Conservation (phyloP, 768 basidiomycete genomes). For the Hysterangium stoloniferum region DNA sequence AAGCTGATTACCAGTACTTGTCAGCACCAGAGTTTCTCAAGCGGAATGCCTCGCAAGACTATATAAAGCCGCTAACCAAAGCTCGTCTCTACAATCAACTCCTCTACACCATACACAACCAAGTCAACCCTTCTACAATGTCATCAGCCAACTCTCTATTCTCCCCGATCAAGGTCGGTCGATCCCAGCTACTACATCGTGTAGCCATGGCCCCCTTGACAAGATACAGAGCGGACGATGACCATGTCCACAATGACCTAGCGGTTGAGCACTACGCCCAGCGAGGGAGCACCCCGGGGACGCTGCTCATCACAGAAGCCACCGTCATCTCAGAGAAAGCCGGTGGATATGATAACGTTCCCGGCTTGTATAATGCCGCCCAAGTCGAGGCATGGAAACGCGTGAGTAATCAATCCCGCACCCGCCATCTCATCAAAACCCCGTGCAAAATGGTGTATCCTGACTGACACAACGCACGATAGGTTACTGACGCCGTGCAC, state of each 20-base stretch:
- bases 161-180: constrained; percentile 17
- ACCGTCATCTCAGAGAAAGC: constrained; percentile 24
- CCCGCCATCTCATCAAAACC: constrained; percentile 2
- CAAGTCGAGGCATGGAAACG: constrained; percentile 53
- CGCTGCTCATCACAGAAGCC: constrained; percentile 28
- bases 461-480: background rate
- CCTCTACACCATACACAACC: no score
- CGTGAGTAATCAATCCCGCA: constrained; percentile 24
- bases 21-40: no score
- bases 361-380: constrained; percentile 55
- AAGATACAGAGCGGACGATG: constrained; percentile 15
- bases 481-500: constrained; percentile 55
- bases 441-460: background rate
- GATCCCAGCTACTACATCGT: constrained; percentile 16
- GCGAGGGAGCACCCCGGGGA: constrained; percentile 17
- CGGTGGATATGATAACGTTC: constrained; percentile 33
- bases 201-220: constrained; percentile 19
- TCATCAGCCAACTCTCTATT: constrained; percentile 11
- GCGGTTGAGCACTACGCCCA: constrained; percentile 15
- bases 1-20: no score
- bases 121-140: background rate
- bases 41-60: no score
- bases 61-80: no score
- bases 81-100: no score
- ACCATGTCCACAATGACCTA: constrained; percentile 15